Evolutionary conservation across 2,329 filamentous ascomycete genomes (phyloP).

Genomic region (Aspergillus sojae): DNA sequence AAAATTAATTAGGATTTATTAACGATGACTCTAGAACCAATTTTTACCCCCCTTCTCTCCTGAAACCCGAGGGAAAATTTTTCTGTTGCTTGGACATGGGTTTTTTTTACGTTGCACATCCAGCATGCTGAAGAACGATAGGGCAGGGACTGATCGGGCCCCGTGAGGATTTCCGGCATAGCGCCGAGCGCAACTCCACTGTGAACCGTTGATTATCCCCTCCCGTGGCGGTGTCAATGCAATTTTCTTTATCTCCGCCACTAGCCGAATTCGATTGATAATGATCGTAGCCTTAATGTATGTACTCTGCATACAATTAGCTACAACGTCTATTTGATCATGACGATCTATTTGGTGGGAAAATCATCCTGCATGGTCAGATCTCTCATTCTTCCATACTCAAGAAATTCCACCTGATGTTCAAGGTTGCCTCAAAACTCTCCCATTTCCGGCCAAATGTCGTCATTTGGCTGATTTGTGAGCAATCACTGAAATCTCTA

Average conservation of each 20-base stretch:
- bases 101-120: conserved; percentile 34
- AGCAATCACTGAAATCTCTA: conserved; percentile 3
- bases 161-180: conserved; percentile 21
- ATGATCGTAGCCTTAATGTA: not conserved
- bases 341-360: not conserved
- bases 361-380: not conserved
- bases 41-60: not conserved
- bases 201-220: not conserved
- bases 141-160: conserved; percentile 21
- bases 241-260: conserved; percentile 6
- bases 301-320: not conserved
- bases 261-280: conserved; percentile 8
- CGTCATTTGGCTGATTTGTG: conserved; percentile 5
- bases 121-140: conserved; percentile 20
- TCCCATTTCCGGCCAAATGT: conserved; percentile 3
- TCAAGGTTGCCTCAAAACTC: not conserved
- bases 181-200: conserved; percentile 15
- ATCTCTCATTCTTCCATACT: not conserved
- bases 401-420: no score
- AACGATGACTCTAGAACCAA: not conserved
- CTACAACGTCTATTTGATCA: not conserved
- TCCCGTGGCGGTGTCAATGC: not conserved
- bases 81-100: conserved; percentile 14
- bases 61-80: conserved; percentile 11
- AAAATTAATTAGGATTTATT: conserved; percentile 2